Base-by-base conservation (phyloP, 139 green algal genomes). In the Coccomyxa sp. region DNA sequence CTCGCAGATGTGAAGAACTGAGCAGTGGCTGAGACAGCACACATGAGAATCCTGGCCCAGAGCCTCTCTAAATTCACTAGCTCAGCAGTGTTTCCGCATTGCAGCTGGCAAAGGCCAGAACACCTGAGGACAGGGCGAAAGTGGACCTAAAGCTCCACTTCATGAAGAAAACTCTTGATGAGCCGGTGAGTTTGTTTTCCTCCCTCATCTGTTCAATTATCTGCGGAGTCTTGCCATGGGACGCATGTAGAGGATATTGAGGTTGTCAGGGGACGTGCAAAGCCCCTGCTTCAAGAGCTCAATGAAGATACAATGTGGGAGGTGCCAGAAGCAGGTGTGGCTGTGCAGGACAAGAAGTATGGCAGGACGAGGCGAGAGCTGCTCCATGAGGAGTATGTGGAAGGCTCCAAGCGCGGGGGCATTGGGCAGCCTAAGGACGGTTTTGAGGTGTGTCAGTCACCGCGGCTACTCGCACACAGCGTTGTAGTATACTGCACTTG, bases 101-200 rank as follows among this genome's bases (percentile, higher is more conserved):
- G 35, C 14, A 44, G 34, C 35, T 74, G 1, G 35, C 35, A 12
- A 74, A 31, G 10, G 71, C 71, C 1, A 70, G 41, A 7, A 85
- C 55, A 5, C 33, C 50, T 5, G 44, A 73, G 24, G 74, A 81
- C 31, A 39, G 85, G 6, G 85, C 85, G 0, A 73, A 79, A 36
- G 64, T 84, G 4, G 85, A 89, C 80, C 77, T 89, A 35, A 80
- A 84, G 69, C 80, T 89, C 24, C 85, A 89, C 70, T 89, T 86
- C 82, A 86, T 80, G 69, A 58, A 71, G 1, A 72, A 78, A 16
- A 85, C 79, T 27, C 79, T 86, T 37, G 44, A 82, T 36, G 73
- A 79, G 70, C 55, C 78, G 73, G 78, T 82, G 33, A 44, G 78
- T 38, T 34, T 68, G 10, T 74, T 40, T 12, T 44, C 44, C 64